Percentiles rank a stretch among this genome's conserved stretches.
phyloP scores from a whole-genome alignment of 352 stramenopile species.

The Phytophthora litchii region DNA sequence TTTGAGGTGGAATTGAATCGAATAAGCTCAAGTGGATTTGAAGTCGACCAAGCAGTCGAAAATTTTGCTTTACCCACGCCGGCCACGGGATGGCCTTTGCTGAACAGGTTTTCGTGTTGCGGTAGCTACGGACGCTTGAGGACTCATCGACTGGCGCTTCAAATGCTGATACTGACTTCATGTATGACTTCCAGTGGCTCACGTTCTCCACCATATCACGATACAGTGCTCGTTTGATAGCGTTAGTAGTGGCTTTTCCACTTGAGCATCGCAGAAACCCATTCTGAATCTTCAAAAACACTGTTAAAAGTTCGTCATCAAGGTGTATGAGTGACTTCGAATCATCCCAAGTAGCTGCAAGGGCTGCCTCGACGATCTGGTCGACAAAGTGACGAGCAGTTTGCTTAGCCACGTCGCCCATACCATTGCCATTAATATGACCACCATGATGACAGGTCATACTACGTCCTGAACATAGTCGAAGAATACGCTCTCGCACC shows the following conservation, averaged over 20 bases:
- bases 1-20: conserved; percentile 16
- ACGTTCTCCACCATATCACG: conserved; percentile 39
- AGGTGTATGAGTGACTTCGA: conserved; percentile 5
- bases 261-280: conserved; percentile 9
- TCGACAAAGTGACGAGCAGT: conserved; percentile 18
- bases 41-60: conserved; percentile 36
- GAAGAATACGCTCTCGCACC: conserved; percentile 20
- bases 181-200: conserved; percentile 35
- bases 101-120: background rate
- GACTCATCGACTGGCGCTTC: background rate
- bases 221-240: conserved; percentile 21
- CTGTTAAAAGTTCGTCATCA: conserved; percentile 19
- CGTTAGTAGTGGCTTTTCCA: background rate
- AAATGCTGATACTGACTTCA: conserved; percentile 13
- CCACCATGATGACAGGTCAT: conserved; percentile 16
- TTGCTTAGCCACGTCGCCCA: conserved; percentile 6
- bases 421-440: background rate
- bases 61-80: conserved; percentile 30
- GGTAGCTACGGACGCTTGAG: background rate
- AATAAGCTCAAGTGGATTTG: conserved; percentile 44
- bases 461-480: conserved; percentile 11
- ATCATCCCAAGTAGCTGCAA: background rate
- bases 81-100: conserved; percentile 19
- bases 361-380: conserved; percentile 7
- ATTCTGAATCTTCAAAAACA: conserved; percentile 31